Percentiles rank a stretch among this genome's conserved stretches.
Conservation (phyloP, 2,329 filamentous ascomycete species). For the Dothiorella sarmentorum region DNA sequence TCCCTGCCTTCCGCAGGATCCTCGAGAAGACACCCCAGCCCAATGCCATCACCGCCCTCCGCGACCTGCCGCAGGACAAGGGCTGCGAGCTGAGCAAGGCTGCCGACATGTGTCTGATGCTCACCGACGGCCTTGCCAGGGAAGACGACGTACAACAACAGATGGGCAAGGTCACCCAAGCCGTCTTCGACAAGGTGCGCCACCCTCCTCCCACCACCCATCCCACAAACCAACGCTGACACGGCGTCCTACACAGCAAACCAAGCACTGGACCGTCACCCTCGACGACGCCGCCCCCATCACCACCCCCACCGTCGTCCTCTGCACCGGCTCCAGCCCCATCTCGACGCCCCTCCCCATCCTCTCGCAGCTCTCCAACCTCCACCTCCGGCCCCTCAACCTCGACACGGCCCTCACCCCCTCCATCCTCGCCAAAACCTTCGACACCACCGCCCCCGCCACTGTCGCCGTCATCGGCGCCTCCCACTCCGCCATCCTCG, state of each 20-base stretch:
- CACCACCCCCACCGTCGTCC: constrained; percentile 47
- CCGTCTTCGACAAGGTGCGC: constrained; percentile 34
- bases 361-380: constrained; percentile 24
- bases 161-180: constrained; percentile 38
- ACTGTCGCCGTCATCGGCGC: constrained; percentile 59
- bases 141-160: constrained; percentile 40
- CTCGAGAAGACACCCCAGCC: constrained; percentile 46
- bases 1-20: constrained; percentile 52
- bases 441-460: constrained; percentile 36
- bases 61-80: constrained; percentile 53
- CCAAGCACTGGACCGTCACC: constrained; percentile 38
- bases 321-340: constrained; percentile 59
- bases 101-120: constrained; percentile 52
- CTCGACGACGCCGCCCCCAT: constrained; percentile 32
- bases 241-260: constrained; percentile 11
- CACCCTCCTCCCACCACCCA: constrained; percentile 5
- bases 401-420: constrained; percentile 58
- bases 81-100: constrained; percentile 58
- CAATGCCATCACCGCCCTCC: constrained; percentile 54
- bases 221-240: neutral
- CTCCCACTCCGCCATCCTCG: constrained; percentile 61
- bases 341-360: constrained; percentile 45
- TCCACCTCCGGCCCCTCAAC: constrained; percentile 44
- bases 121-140: constrained; percentile 46
- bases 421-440: constrained; percentile 42